Percentiles rank a stretch among this genome's conserved stretches.
Conservation (phyloP, 257 asterid genomes). For the Leonotis leonurus region DNA sequence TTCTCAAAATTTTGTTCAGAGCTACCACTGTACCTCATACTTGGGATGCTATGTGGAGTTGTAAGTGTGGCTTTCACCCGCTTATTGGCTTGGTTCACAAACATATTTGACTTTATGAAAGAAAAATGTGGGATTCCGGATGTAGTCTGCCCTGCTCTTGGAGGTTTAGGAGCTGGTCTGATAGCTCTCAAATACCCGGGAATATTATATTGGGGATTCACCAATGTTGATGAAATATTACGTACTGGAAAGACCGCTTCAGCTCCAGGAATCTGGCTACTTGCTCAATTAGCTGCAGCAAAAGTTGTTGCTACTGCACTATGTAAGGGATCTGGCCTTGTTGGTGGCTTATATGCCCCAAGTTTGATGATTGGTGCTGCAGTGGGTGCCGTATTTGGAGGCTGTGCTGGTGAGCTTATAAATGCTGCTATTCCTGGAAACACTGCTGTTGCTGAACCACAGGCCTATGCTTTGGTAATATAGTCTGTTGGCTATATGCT, state of each 20-base stretch:
- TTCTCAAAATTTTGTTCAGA: slow-evolving; percentile 47
- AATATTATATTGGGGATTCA: slow-evolving; percentile 94
- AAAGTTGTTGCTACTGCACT: slow-evolving; percentile 93
- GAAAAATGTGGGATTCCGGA: slow-evolving; percentile 68
- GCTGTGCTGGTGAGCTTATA: slow-evolving; percentile 80
- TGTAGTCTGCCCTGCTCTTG: slow-evolving; percentile 96
- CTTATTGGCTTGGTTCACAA: slow-evolving; percentile 67
- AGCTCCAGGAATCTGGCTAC: slow-evolving; percentile 96
- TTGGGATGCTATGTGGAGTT: slow-evolving; percentile 97
- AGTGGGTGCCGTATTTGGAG: slow-evolving; percentile 98
- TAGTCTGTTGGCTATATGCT: slow-evolving; percentile 2
- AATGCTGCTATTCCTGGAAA: slow-evolving; percentile 95
- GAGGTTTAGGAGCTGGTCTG: slow-evolving; percentile 96
- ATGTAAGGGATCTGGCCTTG: slow-evolving; percentile 94
- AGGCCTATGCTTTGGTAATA: slow-evolving; percentile 91
- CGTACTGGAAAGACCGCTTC: slow-evolving; percentile 98
- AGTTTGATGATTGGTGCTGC: slow-evolving; percentile 99
- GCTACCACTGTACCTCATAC: slow-evolving; percentile 85
- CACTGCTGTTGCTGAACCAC: slow-evolving; percentile 94
- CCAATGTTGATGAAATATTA: slow-evolving; percentile 91
- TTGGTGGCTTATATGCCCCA: slow-evolving; percentile 96
- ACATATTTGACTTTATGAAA: slow-evolving; percentile 54
- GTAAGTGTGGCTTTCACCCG: slow-evolving; percentile 87
- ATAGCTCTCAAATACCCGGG: slow-evolving; percentile 97
- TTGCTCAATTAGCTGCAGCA: slow-evolving; percentile 83